Base-by-base conservation (phyloP, 768 basidiomycete species). In the Trametes meyenii region DNA sequence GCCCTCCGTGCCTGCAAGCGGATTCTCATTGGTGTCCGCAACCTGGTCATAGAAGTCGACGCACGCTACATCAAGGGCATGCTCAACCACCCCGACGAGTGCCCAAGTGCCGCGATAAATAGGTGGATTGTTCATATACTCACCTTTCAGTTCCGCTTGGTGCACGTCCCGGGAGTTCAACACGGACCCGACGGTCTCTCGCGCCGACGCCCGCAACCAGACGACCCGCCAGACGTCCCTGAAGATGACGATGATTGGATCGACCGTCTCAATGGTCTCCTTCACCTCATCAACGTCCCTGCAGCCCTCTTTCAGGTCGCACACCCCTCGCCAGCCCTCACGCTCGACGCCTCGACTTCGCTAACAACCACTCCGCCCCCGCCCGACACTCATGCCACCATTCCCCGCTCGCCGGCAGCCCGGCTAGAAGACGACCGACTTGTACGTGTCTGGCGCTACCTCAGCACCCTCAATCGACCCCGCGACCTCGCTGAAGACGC, bases 121-220 rank as follows among this genome's bases (percentile, higher is more conserved):
- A 44, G 76, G 3, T 81, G 80, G 80, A 77, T 81, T 35, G 71
- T 72, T 0, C 72, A 65, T 0, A 79, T 82, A 14, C 66, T 75
- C 0, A 56, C 78, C 0, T 80, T 77, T 58, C 61, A 74, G 40
- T 77, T 79, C 66, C 64, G 62, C 2, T 61, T 81, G 0, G 57
- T 69, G 0, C 80, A 81, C 50, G 71, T 81, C 8, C 75, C 77
- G 0, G 73, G 62, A 0, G 5, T 55, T 16, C 61, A 66, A 26
- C 50, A 57, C 19, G 69, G 72, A 0, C 72, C 76, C 0, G 76
- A 79, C 56, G 74, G 75, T 0, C 58, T 78, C 0, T 79, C 73
- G 0, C 49, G 74, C 1, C 55, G 65, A 0, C 49, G 36, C 3
- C 33, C 21, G 5, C 65, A 62, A 17, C 50, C 45, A 1, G 50